These are phyloP conservation scores for Coniochaeta pulveracea DNA, from an alignment of 2,329 filamentous ascomycete species.

Conservation along the genomic window DNA sequence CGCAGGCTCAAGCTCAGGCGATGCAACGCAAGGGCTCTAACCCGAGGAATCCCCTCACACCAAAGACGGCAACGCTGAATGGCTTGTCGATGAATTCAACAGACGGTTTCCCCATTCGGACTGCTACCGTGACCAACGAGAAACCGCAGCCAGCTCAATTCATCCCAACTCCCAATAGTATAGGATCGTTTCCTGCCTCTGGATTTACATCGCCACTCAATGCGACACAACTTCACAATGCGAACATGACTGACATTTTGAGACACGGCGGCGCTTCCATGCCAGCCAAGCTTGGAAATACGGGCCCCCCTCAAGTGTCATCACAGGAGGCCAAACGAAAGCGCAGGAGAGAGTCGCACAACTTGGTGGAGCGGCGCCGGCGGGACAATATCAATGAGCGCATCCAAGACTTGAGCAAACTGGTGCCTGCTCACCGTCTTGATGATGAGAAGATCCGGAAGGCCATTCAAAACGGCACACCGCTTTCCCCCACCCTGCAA, in stretches of 20 bases:
- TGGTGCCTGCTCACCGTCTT: conserved; percentile 83
- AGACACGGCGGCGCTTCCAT: conserved; percentile 81
- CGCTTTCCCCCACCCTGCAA: conserved; percentile 71
- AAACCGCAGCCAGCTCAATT: conserved; percentile 83
- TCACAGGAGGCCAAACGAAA: conserved; percentile 91
- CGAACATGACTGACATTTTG: conserved; percentile 81
- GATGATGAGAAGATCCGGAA: conserved; percentile 97
- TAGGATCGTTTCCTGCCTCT: conserved; percentile 68
- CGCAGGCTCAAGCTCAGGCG: conserved; percentile 38
- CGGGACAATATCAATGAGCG: conserved; percentile 98
- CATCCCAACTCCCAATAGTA: conserved; percentile 76
- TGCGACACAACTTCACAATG: conserved; percentile 52
- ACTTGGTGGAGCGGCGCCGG: conserved; percentile 86
- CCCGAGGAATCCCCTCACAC: conserved; percentile 70
- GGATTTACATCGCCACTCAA: conserved; percentile 74
- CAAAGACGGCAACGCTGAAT: conserved; percentile 70
- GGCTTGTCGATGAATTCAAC: conserved; percentile 56
- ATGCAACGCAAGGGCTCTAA: conserved; percentile 66
- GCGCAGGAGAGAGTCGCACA: conserved; percentile 86
- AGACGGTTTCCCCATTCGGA: conserved; percentile 70
- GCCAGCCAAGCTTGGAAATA: conserved; percentile 65
- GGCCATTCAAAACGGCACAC: conserved; percentile 83
- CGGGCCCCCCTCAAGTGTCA: conserved; percentile 44
- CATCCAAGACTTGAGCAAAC: conserved; percentile 88
- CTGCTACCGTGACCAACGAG: conserved; percentile 55